Evolutionary conservation across 129 eudicot genomes (phyloP).

Genomic region (Lonicera japonica): DNA sequence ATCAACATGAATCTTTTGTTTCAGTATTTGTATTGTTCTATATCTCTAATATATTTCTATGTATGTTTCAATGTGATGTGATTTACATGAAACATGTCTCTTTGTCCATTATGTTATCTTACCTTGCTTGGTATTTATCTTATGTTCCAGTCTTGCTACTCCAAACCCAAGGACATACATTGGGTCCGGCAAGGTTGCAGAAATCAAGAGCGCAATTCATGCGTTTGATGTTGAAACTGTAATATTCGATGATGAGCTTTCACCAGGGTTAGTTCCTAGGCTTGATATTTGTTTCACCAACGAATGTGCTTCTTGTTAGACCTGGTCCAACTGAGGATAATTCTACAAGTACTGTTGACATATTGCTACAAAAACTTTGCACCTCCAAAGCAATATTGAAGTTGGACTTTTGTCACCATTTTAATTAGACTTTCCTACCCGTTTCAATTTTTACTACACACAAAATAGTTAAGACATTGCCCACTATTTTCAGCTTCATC

Average conservation of each 20-base stretch:
- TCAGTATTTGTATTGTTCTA: background rate
- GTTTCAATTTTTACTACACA: too few relatives aligned
- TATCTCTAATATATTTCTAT: background rate
- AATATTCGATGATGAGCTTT: conserved; percentile 93
- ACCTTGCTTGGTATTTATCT: conserved; percentile 15
- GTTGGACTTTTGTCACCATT: too few relatives aligned
- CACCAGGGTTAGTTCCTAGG: conserved; percentile 72
- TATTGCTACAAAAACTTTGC: too few relatives aligned
- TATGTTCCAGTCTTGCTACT: conserved; percentile 51
- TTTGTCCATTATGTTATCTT: conserved; percentile 1
- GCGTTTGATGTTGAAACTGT: conserved; percentile 85
- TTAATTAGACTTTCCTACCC: too few relatives aligned
- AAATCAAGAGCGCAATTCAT: conserved; percentile 73
- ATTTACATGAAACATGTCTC: conserved; percentile 3
- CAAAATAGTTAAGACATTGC: too few relatives aligned
- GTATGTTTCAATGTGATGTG: conserved; percentile 1
- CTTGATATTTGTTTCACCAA: background rate
- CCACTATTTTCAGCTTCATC: too few relatives aligned
- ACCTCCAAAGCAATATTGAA: too few relatives aligned
- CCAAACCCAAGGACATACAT: conserved; percentile 85
- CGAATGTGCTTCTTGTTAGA: background rate
- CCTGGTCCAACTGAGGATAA: background rate
- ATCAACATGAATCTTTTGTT: too few relatives aligned
- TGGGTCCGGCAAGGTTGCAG: conserved; percentile 94
- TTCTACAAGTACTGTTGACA: background rate